phyloP scores from a whole-genome alignment of 1,284 basidiomycete species.

The Lignosus rhinocerotis region DNA sequence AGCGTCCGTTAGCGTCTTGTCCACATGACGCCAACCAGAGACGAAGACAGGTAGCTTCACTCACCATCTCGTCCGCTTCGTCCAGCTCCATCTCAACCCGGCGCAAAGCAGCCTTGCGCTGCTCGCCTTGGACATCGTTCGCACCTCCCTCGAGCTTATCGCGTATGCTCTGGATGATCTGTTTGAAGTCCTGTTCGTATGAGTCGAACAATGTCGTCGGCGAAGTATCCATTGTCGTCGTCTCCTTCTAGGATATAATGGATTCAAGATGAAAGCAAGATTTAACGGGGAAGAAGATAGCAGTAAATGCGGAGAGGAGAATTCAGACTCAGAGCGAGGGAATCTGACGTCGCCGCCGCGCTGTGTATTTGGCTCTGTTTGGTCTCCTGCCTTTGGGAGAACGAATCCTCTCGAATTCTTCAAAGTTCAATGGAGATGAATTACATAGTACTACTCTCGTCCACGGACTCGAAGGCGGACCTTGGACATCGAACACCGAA shows the following conservation, averaged over 20 bases:
- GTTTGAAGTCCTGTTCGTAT: constrained; percentile 80
- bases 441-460: not conserved
- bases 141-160: constrained; percentile 67
- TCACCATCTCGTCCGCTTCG: constrained; percentile 96
- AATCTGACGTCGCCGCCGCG: not conserved
- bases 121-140: constrained; percentile 66
- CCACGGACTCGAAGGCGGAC: not conserved
- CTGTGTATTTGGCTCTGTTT: not conserved
- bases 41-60: not conserved
- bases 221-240: constrained; percentile 67
- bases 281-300: not conserved
- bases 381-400: not conserved
- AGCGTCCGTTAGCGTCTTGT: not conserved
- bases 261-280: too few species aligned
- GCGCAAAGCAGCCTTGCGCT: constrained; percentile 80
- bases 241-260: not conserved
- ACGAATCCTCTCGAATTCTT: not conserved
- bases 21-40: too few species aligned
- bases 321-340: not conserved
- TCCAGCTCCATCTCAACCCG: constrained; percentile 95
- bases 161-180: constrained; percentile 67
- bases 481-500: too few species aligned
- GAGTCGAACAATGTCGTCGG: constrained; percentile 80
- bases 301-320: not conserved
- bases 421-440: too few species aligned